Base-by-base conservation (phyloP, 1,139 yeast genomes). In the Candida sanyaensis region DNA sequence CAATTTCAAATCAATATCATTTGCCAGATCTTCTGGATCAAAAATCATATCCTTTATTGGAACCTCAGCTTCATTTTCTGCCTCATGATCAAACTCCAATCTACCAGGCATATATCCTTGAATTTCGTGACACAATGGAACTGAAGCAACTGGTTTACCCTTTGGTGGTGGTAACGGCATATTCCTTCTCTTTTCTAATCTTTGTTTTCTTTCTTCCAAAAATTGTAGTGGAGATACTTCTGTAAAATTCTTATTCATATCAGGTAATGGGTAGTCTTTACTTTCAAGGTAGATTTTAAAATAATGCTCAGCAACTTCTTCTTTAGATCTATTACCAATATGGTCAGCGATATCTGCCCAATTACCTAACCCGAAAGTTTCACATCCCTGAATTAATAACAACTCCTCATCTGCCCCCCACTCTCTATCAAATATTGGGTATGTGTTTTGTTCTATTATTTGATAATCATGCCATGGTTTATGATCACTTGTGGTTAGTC, bases 351-450 rank as follows among this genome's bases (percentile, higher is more conserved):
- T 82, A 65, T 93, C 99, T 58, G 89, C 96, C 99, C 99, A 93
- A 65, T 92, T 92, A 5, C 99, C 99, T 49, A 92, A 72, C 0
- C 99, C 99, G 48, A 81, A 79, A 5, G 89, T 86, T 65, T 92
- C 97, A 45, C 96, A 86, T 6, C 98, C 99, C 64, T 91, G 96
- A 21, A 95, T 80, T 51, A 93, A 73, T 43, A 90, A 72, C 51
- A 92, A 64, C 65, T 93, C 99, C 65, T 93, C 99, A 66, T 93
- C 99, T 0, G 99, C 99, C 30, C 99, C 99, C 99, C 99, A 93
- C 44, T 87, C 93, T 48, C 80, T 81, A 46, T 84, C 88, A 57
- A 93, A 86, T 23, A 95, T 88, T 0, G 99, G 99, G 62, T 90
- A 93, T 5, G 96, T 88, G 62, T 92, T 93, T 58, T 95, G 97